phyloP scores from a whole-genome alignment of 352 stramenopile species.

The Phytopythium aichiense region DNA sequence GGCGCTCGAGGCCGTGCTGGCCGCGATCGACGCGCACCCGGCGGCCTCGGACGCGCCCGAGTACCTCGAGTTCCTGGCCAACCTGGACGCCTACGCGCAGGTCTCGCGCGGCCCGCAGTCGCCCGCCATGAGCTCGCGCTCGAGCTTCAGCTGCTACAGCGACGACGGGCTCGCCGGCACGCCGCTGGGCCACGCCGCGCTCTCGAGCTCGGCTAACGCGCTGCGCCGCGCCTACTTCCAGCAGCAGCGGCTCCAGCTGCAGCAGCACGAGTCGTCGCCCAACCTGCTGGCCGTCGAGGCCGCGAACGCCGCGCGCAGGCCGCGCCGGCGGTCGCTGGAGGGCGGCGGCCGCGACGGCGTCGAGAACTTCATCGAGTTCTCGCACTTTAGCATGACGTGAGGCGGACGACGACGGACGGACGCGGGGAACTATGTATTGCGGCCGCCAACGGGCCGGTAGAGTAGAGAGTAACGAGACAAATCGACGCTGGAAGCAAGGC shows the following conservation, averaged over 20 bases:
- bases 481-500: too few relatives aligned
- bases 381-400: constrained; percentile 54
- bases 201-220: constrained; percentile 26
- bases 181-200: constrained; percentile 9
- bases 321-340: background rate
- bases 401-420: background rate
- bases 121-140: constrained; percentile 20
- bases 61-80: constrained; percentile 65
- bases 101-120: constrained; percentile 20
- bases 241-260: constrained; percentile 11
- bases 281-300: background rate
- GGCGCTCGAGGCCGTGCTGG: constrained; percentile 55
- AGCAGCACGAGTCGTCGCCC: background rate
- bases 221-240: constrained; percentile 31
- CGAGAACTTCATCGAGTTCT: constrained; percentile 47
- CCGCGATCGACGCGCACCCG: constrained; percentile 54
- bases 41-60: constrained; percentile 46
- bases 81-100: constrained; percentile 53
- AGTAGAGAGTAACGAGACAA: too few relatives aligned
- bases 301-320: constrained; percentile 3
- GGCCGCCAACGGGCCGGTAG: too few relatives aligned
- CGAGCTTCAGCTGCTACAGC: constrained; percentile 5
- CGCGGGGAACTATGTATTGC: too few relatives aligned
- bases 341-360: constrained; percentile 16
- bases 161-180: constrained; percentile 1